phyloP scores from a whole-genome alignment of 116 monocot species.

The Papilionanthe hybrid region DNA sequence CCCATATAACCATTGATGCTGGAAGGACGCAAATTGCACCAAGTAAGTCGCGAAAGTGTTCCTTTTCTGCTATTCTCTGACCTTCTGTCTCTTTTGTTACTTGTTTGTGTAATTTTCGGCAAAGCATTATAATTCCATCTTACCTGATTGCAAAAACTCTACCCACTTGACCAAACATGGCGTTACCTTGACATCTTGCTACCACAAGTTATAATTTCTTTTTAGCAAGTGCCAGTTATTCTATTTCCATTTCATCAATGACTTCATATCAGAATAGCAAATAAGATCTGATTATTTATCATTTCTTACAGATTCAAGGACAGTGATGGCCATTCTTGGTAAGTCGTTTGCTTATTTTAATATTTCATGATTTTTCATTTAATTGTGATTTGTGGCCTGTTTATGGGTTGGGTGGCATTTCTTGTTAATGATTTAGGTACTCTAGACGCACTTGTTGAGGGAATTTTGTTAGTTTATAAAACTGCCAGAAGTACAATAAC shows the following conservation, averaged over 20 bases:
- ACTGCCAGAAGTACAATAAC: too few relatives aligned
- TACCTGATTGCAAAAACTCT: too few relatives aligned
- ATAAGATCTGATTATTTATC: background rate
- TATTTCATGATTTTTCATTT: background rate
- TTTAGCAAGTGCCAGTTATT: background rate
- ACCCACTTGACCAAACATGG: background rate
- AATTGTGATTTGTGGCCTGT: background rate
- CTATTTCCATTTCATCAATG: background rate
- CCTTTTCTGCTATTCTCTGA: background rate
- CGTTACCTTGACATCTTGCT: background rate
- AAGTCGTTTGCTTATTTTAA: slow-evolving; percentile 14
- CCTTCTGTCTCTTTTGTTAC: background rate
- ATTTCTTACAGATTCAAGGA: slow-evolving; percentile 83
- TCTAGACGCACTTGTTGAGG: background rate
- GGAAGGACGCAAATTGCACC: slow-evolving; percentile 99
- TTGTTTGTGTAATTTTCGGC: too few relatives aligned
- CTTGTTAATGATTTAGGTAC: background rate
- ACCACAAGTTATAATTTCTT: background rate
- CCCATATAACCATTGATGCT: slow-evolving; percentile 91
- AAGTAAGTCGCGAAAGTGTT: slow-evolving; percentile 44
- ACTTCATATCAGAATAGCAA: background rate
- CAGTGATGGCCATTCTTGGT: slow-evolving; percentile 98
- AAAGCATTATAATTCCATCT: too few relatives aligned
- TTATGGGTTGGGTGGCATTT: background rate
- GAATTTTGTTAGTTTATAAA: too few relatives aligned